A percentile compares a stretch with the other conserved stretches of the same genome.
Conservation (phyloP, 495 filamentous ascomycete genomes). For the Tetracladium setigerum region DNA sequence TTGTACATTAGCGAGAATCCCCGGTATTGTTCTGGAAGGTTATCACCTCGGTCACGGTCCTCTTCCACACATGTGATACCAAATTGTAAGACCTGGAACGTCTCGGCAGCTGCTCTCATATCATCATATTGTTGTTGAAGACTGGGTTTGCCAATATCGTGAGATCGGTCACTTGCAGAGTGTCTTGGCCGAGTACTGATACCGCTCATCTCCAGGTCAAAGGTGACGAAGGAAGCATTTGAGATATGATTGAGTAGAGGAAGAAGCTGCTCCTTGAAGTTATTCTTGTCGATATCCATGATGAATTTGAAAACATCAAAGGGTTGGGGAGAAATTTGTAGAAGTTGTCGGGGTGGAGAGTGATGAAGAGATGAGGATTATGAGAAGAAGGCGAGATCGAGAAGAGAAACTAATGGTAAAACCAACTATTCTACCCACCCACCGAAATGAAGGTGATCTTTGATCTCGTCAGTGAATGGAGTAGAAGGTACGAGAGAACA, state of each 20-base stretch:
- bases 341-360: neutral
- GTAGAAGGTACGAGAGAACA: too few relatives aligned
- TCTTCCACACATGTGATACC: constrained; percentile 62
- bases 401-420: neutral
- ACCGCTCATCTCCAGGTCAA: constrained; percentile 76
- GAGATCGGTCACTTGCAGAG: constrained; percentile 11
- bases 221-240: constrained; percentile 54
- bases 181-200: constrained; percentile 34
- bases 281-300: constrained; percentile 57
- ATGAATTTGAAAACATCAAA: neutral
- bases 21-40: neutral
- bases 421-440: neutral
- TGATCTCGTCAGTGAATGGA: too few relatives aligned
- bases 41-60: constrained; percentile 37
- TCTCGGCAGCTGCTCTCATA: constrained; percentile 55
- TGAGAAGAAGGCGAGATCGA: neutral
- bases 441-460: too few relatives aligned
- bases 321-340: too few relatives aligned
- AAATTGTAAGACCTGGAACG: constrained; percentile 67
- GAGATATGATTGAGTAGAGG: constrained; percentile 51
- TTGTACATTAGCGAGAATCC: neutral
- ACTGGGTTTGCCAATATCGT: constrained; percentile 20
- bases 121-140: constrained; percentile 62
- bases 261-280: constrained; percentile 50
- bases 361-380: neutral